Base-by-base conservation (phyloP, 805 yeast species). In the Komagataella pseudopastoris region DNA sequence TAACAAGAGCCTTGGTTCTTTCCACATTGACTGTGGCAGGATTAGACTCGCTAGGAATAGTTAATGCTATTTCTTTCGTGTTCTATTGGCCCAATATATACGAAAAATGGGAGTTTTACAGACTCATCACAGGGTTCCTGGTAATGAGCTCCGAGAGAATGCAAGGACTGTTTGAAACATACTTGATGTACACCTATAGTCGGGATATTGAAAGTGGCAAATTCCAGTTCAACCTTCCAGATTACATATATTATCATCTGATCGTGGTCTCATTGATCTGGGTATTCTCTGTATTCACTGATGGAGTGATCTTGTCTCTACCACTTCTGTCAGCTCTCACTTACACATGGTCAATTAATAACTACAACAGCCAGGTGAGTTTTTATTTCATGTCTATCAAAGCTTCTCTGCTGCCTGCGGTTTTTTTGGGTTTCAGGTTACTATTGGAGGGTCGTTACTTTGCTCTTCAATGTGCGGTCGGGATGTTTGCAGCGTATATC, bases 261-360 rank as follows among this genome's bases (percentile, higher is more conserved):
- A 62, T 78, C 6, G 65, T 76, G 3, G 71, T 80, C 10, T 76
- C 81, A 5, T 58, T 74, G 36, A 72, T 78, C 14, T 59, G 74
- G n/a, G 20, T 68, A 2, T 51, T 63, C 5, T 60, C 77, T 5
- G 54, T 52, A 22, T 23, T 60, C 20, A 54, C 65, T 1, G 59
- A 56, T 17, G 52, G 57, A 23, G 61, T 55, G 51, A 68, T 60
- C 45, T 63, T 58, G 49, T 64, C 55, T 23, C 62, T 67, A 1
- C 74, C 76, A 52, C 67, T 80, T 56, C 60, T 77, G 44, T 72
- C 79, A 16, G 78, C 83, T 48, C 68, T 81, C 48, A 77, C 83
- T 3, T 79, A 72, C 59, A 72, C 81, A 22, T 82, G 87, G 86
- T 75, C 83, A 23, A 66, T 84, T 46, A 70, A 73, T 17, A 76